Evolutionary conservation across 768 basidiomycete genomes (phyloP).

Genomic region (Agaricus subrufescens): DNA sequence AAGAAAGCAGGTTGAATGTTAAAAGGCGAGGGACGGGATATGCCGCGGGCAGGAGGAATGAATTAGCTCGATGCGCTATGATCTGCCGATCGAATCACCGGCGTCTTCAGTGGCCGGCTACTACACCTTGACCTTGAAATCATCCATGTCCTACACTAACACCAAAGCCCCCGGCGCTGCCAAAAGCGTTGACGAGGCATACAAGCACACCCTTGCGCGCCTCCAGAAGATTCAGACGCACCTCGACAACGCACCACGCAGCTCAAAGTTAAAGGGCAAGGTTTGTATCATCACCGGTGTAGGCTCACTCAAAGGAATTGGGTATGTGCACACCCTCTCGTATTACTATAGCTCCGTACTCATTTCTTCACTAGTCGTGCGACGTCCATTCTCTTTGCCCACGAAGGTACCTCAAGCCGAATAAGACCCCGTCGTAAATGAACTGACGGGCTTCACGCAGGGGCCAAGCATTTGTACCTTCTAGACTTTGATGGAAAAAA

Average conservation of each 20-base stretch:
- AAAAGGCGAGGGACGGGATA: too few relatives aligned
- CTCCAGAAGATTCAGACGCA: constrained; percentile 68
- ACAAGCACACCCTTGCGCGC: constrained; percentile 58
- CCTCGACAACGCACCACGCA: constrained; percentile 47
- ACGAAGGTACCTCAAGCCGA: constrained; percentile 53
- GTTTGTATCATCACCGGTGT: constrained; percentile 89
- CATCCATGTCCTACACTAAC: constrained; percentile 35
- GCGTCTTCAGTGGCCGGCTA: constrained; percentile 5
- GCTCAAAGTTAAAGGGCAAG: constrained; percentile 61
- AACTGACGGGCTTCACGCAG: constrained; percentile 29
- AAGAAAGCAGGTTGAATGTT: constrained; percentile 16
- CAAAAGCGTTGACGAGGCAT: constrained; percentile 43
- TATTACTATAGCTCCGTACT: background rate
- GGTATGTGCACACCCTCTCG: constrained; percentile 40
- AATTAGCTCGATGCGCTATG: too few relatives aligned
- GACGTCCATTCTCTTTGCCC: constrained; percentile 66
- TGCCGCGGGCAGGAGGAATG: too few relatives aligned
- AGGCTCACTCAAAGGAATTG: constrained; percentile 84
- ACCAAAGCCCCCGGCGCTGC: constrained; percentile 24
- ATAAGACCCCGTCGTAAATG: background rate
- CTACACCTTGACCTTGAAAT: background rate
- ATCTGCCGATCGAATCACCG: background rate
- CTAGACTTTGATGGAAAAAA: constrained; percentile 65
- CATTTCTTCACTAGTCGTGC: constrained; percentile 48
- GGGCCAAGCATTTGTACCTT: constrained; percentile 74